These are phyloP conservation scores for Solanum tarapatanum DNA, from an alignment of 257 asterid genomes.

Conservation along the genomic window DNA sequence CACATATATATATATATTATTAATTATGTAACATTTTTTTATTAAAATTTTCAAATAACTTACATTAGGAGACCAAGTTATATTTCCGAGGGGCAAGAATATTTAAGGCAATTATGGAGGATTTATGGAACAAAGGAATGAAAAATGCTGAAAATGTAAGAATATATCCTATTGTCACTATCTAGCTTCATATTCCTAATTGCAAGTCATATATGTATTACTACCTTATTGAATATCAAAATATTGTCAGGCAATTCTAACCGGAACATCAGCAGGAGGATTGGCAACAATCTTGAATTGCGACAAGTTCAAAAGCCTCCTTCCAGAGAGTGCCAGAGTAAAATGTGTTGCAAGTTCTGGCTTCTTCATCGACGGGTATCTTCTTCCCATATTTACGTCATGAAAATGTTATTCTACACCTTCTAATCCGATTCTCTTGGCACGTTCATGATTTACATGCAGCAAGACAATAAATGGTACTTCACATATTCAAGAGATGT, in stretches of 20 bases:
- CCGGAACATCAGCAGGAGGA: slow-evolving; percentile 94
- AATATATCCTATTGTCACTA: background rate
- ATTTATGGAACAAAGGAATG: slow-evolving; percentile 28
- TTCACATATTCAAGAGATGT: slow-evolving; percentile 42
- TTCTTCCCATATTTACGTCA: background rate
- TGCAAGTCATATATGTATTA: background rate
- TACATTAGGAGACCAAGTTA: slow-evolving; percentile 13
- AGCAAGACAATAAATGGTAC: slow-evolving; percentile 64
- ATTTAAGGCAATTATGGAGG: background rate
- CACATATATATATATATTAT: background rate
- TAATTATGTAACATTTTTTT: background rate
- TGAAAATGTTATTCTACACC: background rate
- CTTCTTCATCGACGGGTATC: slow-evolving; percentile 55
- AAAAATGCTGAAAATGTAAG: slow-evolving; percentile 25
- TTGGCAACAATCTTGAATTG: slow-evolving; percentile 59
- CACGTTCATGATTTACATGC: slow-evolving; percentile 1
- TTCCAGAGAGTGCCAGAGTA: slow-evolving; percentile 44
- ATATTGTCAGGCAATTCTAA: slow-evolving; percentile 44
- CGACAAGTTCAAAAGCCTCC: slow-evolving; percentile 45
- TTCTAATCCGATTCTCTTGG: background rate
- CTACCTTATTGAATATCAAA: background rate
- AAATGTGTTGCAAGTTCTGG: slow-evolving; percentile 88
- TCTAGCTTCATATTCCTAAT: background rate
- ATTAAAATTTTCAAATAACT: background rate
- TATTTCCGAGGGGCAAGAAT: slow-evolving; percentile 25